Conservation (phyloP, 768 basidiomycete genomes). For the Obba rivulosa region DNA sequence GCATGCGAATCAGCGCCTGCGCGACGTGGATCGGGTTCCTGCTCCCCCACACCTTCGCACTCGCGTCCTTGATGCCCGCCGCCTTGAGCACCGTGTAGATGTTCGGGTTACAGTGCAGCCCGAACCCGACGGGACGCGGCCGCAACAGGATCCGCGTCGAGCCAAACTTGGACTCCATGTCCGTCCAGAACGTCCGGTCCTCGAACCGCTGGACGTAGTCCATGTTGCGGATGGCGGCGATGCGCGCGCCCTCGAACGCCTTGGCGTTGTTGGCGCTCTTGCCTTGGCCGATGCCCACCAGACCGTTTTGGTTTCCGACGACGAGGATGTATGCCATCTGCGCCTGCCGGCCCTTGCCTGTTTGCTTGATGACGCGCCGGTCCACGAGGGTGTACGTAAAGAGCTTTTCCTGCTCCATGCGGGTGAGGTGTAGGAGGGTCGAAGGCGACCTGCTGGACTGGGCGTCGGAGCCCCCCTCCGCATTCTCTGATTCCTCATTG, state of each 20-base stretch:
- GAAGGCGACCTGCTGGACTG: neutral
- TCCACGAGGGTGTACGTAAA: constrained; percentile 36
- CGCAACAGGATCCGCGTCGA: constrained; percentile 76
- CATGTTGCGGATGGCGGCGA: constrained; percentile 80
- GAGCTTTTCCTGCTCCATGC: constrained; percentile 25
- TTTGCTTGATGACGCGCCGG: constrained; percentile 79
- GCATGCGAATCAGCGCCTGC: constrained; percentile 76
- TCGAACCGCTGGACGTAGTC: constrained; percentile 95
- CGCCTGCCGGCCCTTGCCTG: constrained; percentile 86
- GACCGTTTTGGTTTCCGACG: constrained; percentile 77
- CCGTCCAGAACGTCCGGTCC: constrained; percentile 90
- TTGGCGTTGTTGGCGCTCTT: constrained; percentile 56
- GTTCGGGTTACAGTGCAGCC: constrained; percentile 82
- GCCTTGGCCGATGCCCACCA: constrained; percentile 79
- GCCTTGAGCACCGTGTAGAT: constrained; percentile 88
- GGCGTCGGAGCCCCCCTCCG: constrained; percentile 7
- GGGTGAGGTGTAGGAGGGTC: constrained; percentile 31
- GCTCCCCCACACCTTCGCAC: constrained; percentile 94
- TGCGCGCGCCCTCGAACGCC: neutral
- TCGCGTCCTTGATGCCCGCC: constrained; percentile 92
- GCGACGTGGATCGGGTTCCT: constrained; percentile 82
- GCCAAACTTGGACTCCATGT: constrained; percentile 80
- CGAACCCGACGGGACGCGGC: constrained; percentile 85
- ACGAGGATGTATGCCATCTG: constrained; percentile 59
- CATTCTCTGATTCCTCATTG: constrained; percentile 23